Conservation (phyloP, 352 stramenopile species). For the Pythium insidiosum region DNA sequence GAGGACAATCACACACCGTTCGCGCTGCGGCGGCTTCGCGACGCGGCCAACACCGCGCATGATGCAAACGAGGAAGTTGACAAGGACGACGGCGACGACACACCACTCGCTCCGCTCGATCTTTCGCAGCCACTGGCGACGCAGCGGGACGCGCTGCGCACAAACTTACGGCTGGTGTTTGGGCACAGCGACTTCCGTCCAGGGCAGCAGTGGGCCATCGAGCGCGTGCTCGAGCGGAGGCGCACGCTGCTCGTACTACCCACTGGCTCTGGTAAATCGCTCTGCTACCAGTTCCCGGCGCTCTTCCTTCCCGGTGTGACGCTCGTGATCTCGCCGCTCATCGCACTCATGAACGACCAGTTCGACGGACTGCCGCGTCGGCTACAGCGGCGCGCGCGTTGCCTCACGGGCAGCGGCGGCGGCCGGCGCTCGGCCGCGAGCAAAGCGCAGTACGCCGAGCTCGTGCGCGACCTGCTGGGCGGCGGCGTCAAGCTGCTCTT, state of each 20-base stretch:
- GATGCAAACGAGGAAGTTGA: too few relatives aligned
- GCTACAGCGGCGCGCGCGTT: conserved; percentile 46
- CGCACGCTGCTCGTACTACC: conserved; percentile 91
- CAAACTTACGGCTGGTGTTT: conserved; percentile 81
- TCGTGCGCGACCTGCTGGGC: conserved; percentile 55
- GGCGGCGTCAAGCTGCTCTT: conserved; percentile 83
- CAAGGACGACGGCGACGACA: too few relatives aligned
- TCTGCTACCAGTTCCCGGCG: conserved; percentile 96
- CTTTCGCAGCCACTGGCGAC: conserved; percentile 28
- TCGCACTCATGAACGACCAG: conserved; percentile 93
- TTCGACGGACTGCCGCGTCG: conserved; percentile 69
- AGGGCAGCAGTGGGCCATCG: conserved; percentile 80
- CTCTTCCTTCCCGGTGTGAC: conserved; percentile 83
- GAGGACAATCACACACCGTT: conserved; percentile 70
- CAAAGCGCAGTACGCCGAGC: conserved; percentile 56
- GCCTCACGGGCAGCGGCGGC: too few relatives aligned
- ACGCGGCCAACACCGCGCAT: background rate
- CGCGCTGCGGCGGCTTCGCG: conserved; percentile 45
- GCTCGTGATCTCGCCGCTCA: conserved; percentile 89
- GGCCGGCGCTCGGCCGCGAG: conserved; percentile 32
- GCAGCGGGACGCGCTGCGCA: conserved; percentile 43
- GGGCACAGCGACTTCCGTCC: conserved; percentile 71
- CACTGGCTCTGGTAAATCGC: conserved; percentile 97
- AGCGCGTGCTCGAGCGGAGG: conserved; percentile 50
- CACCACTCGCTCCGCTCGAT: conserved; percentile 24